Evolutionary conservation across 345 rosid genomes (phyloP).

Genomic region (Arabidopsis thaliana): DNA sequence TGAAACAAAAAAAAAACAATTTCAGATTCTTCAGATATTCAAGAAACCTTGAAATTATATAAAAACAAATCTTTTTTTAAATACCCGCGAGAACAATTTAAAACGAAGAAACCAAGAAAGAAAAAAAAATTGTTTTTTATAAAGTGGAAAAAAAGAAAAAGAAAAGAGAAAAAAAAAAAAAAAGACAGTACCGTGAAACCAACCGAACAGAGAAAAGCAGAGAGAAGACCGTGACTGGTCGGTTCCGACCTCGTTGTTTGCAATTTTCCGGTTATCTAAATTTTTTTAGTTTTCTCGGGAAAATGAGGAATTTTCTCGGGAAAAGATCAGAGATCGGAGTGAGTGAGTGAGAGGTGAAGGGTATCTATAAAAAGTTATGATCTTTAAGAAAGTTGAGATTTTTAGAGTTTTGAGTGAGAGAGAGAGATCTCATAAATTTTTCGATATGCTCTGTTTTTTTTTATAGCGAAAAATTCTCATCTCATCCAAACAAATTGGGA

Average conservation of each 20-base stretch:
- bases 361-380: slow-evolving; percentile 12
- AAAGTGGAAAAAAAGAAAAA: background rate
- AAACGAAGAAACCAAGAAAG: slow-evolving; percentile 31
- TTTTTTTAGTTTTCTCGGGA: slow-evolving; percentile 25
- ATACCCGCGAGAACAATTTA: slow-evolving; percentile 41
- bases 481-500: slow-evolving; percentile 29
- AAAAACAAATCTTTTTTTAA: background rate
- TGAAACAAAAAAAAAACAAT: background rate
- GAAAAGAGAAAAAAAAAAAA: background rate
- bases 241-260: slow-evolving; percentile 36
- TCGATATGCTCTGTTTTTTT: background rate
- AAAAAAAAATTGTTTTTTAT: background rate
- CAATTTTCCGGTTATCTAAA: slow-evolving; percentile 16
- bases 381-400: slow-evolving; percentile 28
- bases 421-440: slow-evolving; percentile 31
- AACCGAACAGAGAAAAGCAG: slow-evolving; percentile 40
- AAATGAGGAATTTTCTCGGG: slow-evolving; percentile 30
- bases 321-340: slow-evolving; percentile 17
- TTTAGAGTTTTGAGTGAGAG: slow-evolving; percentile 18
- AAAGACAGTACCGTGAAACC: slow-evolving; percentile 42
- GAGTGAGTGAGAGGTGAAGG: slow-evolving; percentile 30
- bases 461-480: slow-evolving; percentile 13
- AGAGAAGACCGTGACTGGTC: slow-evolving; percentile 44
- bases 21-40: slow-evolving; percentile 28
- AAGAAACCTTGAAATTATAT: slow-evolving; percentile 18